Evolutionary conservation across 2,329 filamentous ascomycete species (phyloP).

Genomic region (Ophiostoma piceae): DNA sequence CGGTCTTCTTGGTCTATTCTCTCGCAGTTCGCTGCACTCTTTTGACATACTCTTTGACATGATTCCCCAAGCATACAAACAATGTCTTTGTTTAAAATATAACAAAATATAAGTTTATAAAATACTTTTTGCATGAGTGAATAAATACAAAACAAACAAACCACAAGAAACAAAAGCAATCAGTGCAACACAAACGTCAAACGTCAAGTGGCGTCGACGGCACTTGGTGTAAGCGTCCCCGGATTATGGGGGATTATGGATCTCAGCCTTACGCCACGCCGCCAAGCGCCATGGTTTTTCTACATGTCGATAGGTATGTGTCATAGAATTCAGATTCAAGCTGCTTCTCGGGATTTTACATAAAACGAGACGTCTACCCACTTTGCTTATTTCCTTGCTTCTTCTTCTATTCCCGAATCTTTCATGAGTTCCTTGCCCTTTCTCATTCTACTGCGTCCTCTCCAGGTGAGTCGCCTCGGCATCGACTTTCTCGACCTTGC

Average conservation of each 20-base stretch:
- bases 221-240: background rate
- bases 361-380: background rate
- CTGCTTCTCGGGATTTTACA: background rate
- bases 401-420: background rate
- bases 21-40: background rate
- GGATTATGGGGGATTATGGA: background rate
- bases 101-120: background rate
- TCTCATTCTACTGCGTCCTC: background rate
- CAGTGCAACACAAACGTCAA: background rate
- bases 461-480: constrained; percentile 21
- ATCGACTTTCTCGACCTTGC: constrained; percentile 23
- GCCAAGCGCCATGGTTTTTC: background rate
- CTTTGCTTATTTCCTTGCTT: background rate
- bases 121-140: background rate
- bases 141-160: too few relatives aligned
- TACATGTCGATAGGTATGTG: background rate
- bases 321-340: background rate
- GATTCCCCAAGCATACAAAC: background rate
- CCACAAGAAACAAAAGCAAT: too few relatives aligned
- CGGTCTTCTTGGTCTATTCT: background rate
- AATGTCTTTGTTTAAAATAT: background rate
- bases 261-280: background rate
- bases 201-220: background rate
- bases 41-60: background rate
- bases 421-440: background rate